A percentile compares a stretch with the other conserved stretches of the same genome.
Evolutionary conservation across 768 basidiomycete genomes (phyloP).

Genomic region (Clitopilus passeckerianus): DNA sequence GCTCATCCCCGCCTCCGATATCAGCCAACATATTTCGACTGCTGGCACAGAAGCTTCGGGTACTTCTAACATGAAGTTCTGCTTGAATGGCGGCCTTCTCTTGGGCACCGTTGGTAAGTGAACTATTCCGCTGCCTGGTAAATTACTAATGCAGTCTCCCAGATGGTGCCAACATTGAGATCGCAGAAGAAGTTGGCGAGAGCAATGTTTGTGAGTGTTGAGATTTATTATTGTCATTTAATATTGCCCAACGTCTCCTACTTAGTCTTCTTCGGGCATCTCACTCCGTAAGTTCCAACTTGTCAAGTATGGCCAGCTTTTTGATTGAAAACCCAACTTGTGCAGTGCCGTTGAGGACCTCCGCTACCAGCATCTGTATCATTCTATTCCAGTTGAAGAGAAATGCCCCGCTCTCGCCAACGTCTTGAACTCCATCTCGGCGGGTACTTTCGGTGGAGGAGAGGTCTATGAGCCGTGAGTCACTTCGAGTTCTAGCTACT

Average conservation of each 20-base stretch:
- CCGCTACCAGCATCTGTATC: slow-evolving; percentile 82
- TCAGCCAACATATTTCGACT: slow-evolving; percentile 95
- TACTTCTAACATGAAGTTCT: slow-evolving; percentile 87
- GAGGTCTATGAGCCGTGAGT: slow-evolving; percentile 82
- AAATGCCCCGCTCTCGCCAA: slow-evolving; percentile 79
- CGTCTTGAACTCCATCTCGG: slow-evolving; percentile 72
- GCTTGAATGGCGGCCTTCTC: slow-evolving; percentile 84
- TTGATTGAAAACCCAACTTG: neutral
- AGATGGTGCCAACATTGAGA: slow-evolving; percentile 96
- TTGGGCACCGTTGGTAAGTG: slow-evolving; percentile 72
- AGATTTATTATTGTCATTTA: neutral
- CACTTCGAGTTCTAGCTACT: slow-evolving; percentile 12
- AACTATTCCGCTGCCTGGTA: neutral
- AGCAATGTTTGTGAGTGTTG: slow-evolving; percentile 74
- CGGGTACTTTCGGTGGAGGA: slow-evolving; percentile 77
- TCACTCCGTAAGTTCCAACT: slow-evolving; percentile 52
- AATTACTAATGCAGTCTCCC: slow-evolving; percentile 1
- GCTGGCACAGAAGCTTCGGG: slow-evolving; percentile 91
- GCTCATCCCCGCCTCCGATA: slow-evolving; percentile 88
- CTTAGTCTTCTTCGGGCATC: slow-evolving; percentile 84
- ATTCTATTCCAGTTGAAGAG: slow-evolving; percentile 73
- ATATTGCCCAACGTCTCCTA: neutral
- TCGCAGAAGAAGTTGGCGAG: slow-evolving; percentile 93
- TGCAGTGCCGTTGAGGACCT: slow-evolving; percentile 73
- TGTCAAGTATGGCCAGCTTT: neutral